Evolutionary conservation across 1,139 yeast genomes (phyloP), one percentile per base, ranked within the genome.

Genomic region (Suhomyces ambrosiae): DNA sequence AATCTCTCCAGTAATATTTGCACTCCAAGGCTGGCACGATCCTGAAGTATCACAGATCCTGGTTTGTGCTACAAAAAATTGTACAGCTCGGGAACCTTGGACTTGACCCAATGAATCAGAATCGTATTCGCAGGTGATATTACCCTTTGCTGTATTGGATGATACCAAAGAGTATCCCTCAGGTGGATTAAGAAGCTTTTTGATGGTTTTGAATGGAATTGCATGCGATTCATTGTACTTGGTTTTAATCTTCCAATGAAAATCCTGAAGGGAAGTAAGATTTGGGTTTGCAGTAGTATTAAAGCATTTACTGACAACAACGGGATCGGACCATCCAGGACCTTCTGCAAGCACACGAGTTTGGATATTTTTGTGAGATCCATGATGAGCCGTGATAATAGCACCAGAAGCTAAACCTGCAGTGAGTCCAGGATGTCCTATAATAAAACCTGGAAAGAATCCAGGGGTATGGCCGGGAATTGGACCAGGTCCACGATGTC

Each of bases 11-110:
- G 33, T 14, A n/a, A 23, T 30, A 8, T 24, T 24, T 7, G 17
- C 33, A 23, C 27, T 30, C 33, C 27, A 30, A 22, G 27, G 14
- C 9, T 8, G 9, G 16, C 33, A 30, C 21, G 15, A 14, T n/a
- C 22, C 27, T 2, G 7, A 14, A 10, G 7, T 10, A 13, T 30
- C 27, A 30, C 33, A 30, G 14, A 22, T 30, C 23, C 33, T 30
- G 21, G 27, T 23, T 16, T 30, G 27, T 15, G 23, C 33, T n/a
- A 23, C 22, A 9, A 22, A 30, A 5, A 22, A 22, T 14, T 23
- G 33, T 13, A 30, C 33, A 9, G 15, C 13, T 23, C 33, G 23
- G 15, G 27, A 10, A 23, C 19, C 27, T 16, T 23, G 22, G 10
- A 30, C n/a, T 23, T 23, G 25, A 11, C 25, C 25, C 6, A 11